Percentiles rank a stretch among this genome's conserved stretches.
Conservation (phyloP, 1,139 yeast species). For the Spencermartinsiella ligniputridi region DNA sequence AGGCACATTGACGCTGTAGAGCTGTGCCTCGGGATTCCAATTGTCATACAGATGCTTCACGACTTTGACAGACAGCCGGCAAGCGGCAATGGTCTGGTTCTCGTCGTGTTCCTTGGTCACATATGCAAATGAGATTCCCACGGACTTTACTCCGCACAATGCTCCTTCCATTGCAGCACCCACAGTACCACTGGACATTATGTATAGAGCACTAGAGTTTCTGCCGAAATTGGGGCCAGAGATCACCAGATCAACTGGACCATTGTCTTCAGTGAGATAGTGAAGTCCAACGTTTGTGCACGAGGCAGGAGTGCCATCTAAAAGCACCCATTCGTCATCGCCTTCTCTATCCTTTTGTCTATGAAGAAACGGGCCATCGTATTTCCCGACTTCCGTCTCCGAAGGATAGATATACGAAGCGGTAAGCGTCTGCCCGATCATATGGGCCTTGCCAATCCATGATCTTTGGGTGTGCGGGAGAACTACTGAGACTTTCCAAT, state of each 20-base stretch:
- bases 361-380: conserved; percentile 62
- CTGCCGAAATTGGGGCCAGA: conserved; percentile 97
- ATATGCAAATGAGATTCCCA: conserved; percentile 84
- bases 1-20: conserved; percentile 84
- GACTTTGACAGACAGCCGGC: conserved; percentile 60
- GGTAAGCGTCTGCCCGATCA: conserved; percentile 74
- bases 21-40: conserved; percentile 58
- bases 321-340: conserved; percentile 80
- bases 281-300: conserved; percentile 89
- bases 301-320: conserved; percentile 94
- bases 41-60: conserved; percentile 53
- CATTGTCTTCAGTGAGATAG: conserved; percentile 53
- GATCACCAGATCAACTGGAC: conserved; percentile 75
- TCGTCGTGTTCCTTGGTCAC: conserved; percentile 50
- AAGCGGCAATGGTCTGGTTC: conserved; percentile 57
- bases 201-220: conserved; percentile 85
- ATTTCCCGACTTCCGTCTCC: conserved; percentile 39
- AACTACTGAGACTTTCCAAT: conserved; percentile 82
- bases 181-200: conserved; percentile 90
- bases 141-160: conserved; percentile 65
- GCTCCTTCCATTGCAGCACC: conserved; percentile 98
- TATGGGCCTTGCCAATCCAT: conserved; percentile 97
- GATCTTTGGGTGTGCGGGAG: conserved; percentile 67
- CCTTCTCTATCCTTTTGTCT: conserved; percentile 34
- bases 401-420: conserved; percentile 51